Base-by-base conservation (phyloP, 2,329 filamentous ascomycete species). In the Fusarium phyllophilum region DNA sequence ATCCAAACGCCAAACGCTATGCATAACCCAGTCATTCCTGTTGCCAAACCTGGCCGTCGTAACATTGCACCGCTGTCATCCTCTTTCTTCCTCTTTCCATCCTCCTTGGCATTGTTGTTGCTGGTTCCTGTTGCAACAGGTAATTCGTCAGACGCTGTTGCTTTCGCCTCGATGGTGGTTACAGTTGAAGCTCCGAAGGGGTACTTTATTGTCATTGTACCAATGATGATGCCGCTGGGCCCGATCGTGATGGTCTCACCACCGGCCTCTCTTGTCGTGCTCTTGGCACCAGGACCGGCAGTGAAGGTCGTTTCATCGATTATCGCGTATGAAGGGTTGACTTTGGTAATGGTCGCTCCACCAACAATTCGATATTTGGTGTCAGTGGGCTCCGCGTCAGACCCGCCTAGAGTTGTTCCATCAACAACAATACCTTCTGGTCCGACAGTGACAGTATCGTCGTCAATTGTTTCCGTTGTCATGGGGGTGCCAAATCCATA, bases 171-270 rank as follows among this genome's bases (percentile, higher is more conserved):
- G n/a, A 88, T 82, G 11, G 83, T 84, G 2, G 84, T 83, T 7
- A 84, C 82, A 20, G 82, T 79, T 3, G 82, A 85, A 8, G 83
- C 81, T 5, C 83, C 86, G 68, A 88, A 85, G 1, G 87, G 87
- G 60, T 83, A 84, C 11, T 78, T 72, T 31, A 88, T 75, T 8
- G 82, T 88, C 68, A 87, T 80, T 1, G 85, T 85, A 24, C 83
- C 82, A 46, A 88, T 81, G 10, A 85, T 81, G 12, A 90, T 80
- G n/a, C 88, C 89, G 6, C 77, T 78, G 1, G 88, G 84, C 2
- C 84, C 87, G 46, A 89, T 84, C 0, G 84, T 88, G 34, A 91
- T 80, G 1, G 83, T 87, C 77, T 89, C 83, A 3, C 86, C 85
- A 11, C 83, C 85, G 8, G 89, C 80, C 1, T 86, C 81, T 2